Conservation (phyloP, 2,329 filamentous ascomycete species). For the Tolypocladium amazonense region DNA sequence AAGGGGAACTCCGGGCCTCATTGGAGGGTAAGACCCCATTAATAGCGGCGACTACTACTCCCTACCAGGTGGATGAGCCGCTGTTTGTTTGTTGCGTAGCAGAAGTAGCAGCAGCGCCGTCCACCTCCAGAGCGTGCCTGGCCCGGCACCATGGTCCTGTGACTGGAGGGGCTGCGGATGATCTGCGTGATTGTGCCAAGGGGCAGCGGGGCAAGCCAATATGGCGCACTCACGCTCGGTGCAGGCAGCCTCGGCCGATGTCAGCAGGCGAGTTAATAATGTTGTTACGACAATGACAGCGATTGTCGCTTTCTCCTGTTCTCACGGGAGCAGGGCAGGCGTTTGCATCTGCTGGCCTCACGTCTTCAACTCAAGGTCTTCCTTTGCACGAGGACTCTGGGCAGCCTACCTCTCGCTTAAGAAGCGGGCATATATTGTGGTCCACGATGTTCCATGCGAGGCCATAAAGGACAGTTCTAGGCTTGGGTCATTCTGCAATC, state of each 20-base stretch:
- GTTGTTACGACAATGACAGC: no score
- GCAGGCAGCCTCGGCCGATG: not conserved
- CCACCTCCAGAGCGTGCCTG: no score
- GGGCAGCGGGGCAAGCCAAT: not conserved
- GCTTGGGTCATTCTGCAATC: not conserved
- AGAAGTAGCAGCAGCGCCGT: not conserved
- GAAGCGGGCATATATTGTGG: not conserved
- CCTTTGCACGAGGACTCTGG: not conserved
- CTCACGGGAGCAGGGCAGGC: not conserved
- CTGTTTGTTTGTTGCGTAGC: not conserved
- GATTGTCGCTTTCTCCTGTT: not conserved
- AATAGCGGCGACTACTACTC: not conserved
- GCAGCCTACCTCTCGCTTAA: not conserved
- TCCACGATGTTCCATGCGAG: not conserved
- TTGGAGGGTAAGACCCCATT: no score
- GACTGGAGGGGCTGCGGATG: no score
- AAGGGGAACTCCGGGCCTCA: not conserved
- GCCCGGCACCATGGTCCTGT: no score
- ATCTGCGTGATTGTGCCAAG: not conserved
- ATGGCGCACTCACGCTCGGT: not conserved
- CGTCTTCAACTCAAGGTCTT: not conserved
- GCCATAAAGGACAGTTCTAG: not conserved
- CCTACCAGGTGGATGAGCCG: no score
- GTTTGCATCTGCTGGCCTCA: not conserved
- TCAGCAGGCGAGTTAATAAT: not conserved